Base-by-base conservation (phyloP, 352 stramenopile species). In the Pythium apleroticum region DNA sequence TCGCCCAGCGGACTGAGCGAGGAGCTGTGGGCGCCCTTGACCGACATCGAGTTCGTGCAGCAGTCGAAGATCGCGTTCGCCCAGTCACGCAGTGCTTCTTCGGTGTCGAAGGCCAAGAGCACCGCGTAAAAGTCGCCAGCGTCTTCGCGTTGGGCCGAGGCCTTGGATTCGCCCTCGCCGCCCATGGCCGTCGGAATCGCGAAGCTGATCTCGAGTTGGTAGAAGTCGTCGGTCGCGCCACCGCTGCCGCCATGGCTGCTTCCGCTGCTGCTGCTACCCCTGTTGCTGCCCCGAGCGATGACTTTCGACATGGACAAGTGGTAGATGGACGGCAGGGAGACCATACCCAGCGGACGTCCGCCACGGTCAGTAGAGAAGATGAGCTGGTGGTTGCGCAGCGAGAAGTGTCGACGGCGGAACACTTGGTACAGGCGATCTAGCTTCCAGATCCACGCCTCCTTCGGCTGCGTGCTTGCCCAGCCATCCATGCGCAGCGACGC, bases 381-480 rank as follows among this genome's bases (percentile, higher is more conserved):
- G 7, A 96, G 78, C 49, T 93, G 82, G 50, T 94, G 87, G 58
- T 96, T 96, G 4, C 85, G 77, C 20, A 96, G 54, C 10, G 85
- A 96, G 35, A 92, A 91, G 68, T 89, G 93, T 0, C 87, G 85
- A 46, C 82, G 80, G 20, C 87, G 78, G 65, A 94, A 93, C 3
- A 96, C 73, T 68, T 96, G 87, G 57, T 94, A 93, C 28, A 96
- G 63, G 14, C 84, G 85, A 57, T 96, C 85, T 19, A 96, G 74
- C 54, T 96, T 96, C 85, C 86, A 96, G 33, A 96, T 79, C 74
- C 77, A 92, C n/a, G 81, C 87, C 71, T 94, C 87, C 61, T 94
- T 94, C 0, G 87, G 87, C 25, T 82, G 78, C 2, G 81, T 85
- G 54, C 87, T 96, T 30, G 80, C 75, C 78, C 84, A 92, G n/a